These are phyloP conservation scores for Chiua virens DNA, from an alignment of 768 basidiomycete genomes.

Conservation along the genomic window DNA sequence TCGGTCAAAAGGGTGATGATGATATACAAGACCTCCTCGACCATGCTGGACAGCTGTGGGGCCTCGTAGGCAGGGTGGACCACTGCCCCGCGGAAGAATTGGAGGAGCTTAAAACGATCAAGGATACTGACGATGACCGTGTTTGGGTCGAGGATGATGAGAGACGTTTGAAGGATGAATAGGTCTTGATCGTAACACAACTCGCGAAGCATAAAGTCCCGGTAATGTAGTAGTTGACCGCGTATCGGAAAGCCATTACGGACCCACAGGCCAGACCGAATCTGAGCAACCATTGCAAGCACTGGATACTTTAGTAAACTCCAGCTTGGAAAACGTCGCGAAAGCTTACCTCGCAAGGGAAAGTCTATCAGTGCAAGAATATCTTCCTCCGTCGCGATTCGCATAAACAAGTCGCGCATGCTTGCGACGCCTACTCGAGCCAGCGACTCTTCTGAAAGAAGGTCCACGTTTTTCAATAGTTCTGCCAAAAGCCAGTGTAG, in stretches of 20 bases:
- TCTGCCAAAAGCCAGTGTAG: conserved; percentile 90
- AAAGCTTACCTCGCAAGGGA: conserved; percentile 74
- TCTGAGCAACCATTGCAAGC: conserved; percentile 89
- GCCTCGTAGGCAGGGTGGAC: conserved; percentile 63
- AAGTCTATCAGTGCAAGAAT: conserved; percentile 83
- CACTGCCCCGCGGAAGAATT: conserved; percentile 70
- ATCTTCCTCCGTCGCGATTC: conserved; percentile 62
- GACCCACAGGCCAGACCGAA: conserved; percentile 94
- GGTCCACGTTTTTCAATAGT: conserved; percentile 77
- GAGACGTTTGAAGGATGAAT: conserved; percentile 83
- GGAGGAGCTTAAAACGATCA: conserved; percentile 81
- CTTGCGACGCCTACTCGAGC: conserved; percentile 50
- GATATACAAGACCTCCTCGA: conserved; percentile 88
- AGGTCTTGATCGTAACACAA: conserved; percentile 96
- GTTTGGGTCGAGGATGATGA: conserved; percentile 77
- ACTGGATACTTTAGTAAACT: conserved; percentile 43
- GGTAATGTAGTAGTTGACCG: conserved; percentile 92
- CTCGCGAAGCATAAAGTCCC: conserved; percentile 94
- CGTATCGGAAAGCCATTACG: conserved; percentile 96
- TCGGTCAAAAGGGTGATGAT: conserved; percentile 87
- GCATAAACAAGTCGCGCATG: conserved; percentile 60
- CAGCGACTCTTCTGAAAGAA: conserved; percentile 58
- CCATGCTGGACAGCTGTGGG: conserved; percentile 75
- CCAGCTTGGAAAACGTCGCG: neutral
- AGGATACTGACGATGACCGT: conserved; percentile 82